Evolutionary conservation across 192 early-diverging fungal species (phyloP).

Genomic region (Coemansia sp.): DNA sequence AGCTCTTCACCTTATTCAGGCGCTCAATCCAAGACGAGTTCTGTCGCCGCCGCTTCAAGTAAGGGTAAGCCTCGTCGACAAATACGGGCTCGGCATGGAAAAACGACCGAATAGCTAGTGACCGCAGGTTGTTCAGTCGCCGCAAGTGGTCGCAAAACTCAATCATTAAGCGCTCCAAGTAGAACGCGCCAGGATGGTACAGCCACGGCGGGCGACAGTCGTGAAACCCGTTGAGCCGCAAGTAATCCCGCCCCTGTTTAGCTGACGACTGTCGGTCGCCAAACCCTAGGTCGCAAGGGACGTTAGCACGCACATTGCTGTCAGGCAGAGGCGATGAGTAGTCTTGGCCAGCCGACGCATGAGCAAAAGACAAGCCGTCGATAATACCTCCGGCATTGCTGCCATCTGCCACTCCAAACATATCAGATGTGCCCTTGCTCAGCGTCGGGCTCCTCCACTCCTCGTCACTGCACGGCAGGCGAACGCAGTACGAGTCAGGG

Average conservation of each 20-base stretch:
- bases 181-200: slow-evolving; percentile 49
- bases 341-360: not conserved
- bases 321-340: not conserved
- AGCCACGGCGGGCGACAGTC: slow-evolving; percentile 54
- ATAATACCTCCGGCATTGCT: not conserved
- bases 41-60: slow-evolving; percentile 35
- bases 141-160: slow-evolving; percentile 56
- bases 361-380: not conserved
- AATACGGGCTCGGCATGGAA: slow-evolving; percentile 48
- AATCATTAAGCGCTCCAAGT: slow-evolving; percentile 55
- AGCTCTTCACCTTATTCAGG: slow-evolving; percentile 47
- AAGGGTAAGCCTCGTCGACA: slow-evolving; percentile 50
- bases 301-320: not conserved
- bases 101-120: slow-evolving; percentile 49
- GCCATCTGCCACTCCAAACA: no score
- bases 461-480: slow-evolving; percentile 54
- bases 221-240: slow-evolving; percentile 45
- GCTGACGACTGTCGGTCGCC: slow-evolving; percentile 41
- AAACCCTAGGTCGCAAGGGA: slow-evolving; percentile 43
- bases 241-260: slow-evolving; percentile 35
- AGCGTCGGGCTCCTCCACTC: slow-evolving; percentile 48
- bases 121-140: slow-evolving; percentile 51
- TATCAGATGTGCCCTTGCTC: slow-evolving; percentile 1
- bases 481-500: slow-evolving; percentile 55
- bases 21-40: slow-evolving; percentile 41